phyloP scores from a whole-genome alignment of 2,329 filamentous ascomycete species.

The Chaetomiaceae sp. region DNA sequence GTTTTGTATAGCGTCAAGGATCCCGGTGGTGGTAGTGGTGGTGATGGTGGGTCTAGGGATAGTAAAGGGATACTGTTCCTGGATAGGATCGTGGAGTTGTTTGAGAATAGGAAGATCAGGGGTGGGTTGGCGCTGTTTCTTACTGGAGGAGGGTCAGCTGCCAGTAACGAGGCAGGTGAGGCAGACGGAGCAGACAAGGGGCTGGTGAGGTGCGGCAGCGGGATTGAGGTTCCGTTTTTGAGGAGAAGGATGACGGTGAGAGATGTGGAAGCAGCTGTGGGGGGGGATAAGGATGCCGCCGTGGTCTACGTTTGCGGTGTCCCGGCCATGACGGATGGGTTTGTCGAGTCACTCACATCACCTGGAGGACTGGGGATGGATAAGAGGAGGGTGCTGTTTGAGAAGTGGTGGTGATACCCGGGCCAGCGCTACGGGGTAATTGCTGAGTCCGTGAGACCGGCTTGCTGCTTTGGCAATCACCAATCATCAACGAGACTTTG shows the following conservation, averaged over 20 bases:
- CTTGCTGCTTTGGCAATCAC: not conserved
- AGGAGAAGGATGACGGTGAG: conserved; percentile 39
- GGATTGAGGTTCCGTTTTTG: conserved; percentile 29
- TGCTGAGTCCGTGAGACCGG: not conserved
- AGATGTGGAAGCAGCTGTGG: conserved; percentile 41
- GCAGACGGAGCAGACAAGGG: not conserved
- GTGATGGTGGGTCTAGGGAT: conserved; percentile 6
- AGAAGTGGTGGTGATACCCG: conserved; percentile 37
- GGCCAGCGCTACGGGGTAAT: too few relatives aligned
- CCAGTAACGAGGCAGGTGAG: conserved; percentile 3
- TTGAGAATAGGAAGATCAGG: conserved; percentile 33
- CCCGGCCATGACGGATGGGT: conserved; percentile 63
- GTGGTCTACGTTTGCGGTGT: conserved; percentile 66
- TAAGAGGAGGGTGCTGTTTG: conserved; percentile 31
- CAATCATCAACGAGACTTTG: too few relatives aligned
- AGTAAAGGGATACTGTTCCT: conserved; percentile 47
- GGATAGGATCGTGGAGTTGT: conserved; percentile 41
- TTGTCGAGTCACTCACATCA: conserved; percentile 47
- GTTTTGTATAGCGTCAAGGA: conserved; percentile 59
- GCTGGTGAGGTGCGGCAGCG: conserved; percentile 21
- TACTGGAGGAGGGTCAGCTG: conserved; percentile 32
- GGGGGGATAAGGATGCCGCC: conserved; percentile 36
- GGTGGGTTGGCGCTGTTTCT: conserved; percentile 46
- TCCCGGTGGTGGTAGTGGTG: conserved; percentile 11
- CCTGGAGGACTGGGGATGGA: conserved; percentile 27